Percentiles rank a stretch among this genome's conserved stretches.
Conservation (phyloP, 306 rosid species). For the Crataegus laevigata region DNA sequence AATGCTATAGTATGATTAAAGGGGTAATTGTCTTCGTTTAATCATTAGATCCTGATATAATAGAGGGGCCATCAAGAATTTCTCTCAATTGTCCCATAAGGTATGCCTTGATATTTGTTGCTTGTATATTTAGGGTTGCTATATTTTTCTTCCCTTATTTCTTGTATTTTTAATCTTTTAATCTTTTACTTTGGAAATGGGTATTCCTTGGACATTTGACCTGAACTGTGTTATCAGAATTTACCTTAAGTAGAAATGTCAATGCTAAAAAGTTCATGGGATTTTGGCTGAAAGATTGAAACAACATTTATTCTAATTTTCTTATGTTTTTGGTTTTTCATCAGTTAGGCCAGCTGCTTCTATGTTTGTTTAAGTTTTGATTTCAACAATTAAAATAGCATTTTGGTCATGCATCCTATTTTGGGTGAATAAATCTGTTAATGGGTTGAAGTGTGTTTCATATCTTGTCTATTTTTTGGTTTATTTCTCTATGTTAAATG, state of each 20-base stretch:
- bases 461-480: not conserved
- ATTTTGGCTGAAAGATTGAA: not conserved
- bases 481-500: not conserved
- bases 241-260: not conserved
- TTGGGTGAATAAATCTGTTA: not conserved
- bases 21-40: not conserved
- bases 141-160: not conserved
- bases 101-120: conserved; percentile 36
- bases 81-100: conserved; percentile 97
- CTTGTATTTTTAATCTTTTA: not conserved
- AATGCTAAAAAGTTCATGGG: not conserved
- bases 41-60: conserved; percentile 58
- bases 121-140: conserved; percentile 9
- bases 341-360: not conserved
- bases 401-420: not conserved
- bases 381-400: not conserved
- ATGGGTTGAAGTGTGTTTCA: not conserved
- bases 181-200: not conserved
- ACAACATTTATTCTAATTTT: not conserved
- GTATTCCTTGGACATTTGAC: not conserved
- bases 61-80: conserved; percentile 87
- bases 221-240: not conserved
- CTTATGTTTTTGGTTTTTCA: not conserved
- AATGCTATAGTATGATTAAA: conserved; percentile 7
- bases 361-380: not conserved